Base-by-base conservation (phyloP, 2,329 filamentous ascomycete species). In the Arthrobotrys sphaeroides region DNA sequence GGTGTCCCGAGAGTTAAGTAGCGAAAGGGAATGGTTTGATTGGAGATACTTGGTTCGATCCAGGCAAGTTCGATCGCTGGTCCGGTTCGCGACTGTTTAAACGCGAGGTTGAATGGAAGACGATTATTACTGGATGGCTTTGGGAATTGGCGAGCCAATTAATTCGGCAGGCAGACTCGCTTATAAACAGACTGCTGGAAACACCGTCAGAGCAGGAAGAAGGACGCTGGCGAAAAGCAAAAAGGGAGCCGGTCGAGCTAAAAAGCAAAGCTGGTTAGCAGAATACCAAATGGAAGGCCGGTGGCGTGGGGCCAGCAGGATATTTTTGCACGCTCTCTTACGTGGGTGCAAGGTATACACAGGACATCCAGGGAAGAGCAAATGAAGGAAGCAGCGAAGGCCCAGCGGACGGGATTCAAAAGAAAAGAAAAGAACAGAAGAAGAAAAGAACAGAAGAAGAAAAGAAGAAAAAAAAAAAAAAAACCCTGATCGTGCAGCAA, bases 121-220 rank as follows among this genome's bases (percentile, higher is more conserved):
- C 61, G 61, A 74, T 74, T n/a, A n/a, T n/a, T 74, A 74, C 69
- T 74, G 69, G 69, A 67, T 62, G 61, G 61, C 62, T 61, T 38
- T 62, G 66, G 33, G 42, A 66, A 66, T 73, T 73, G 53, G 55
- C 69, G 69, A 74, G 53, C 69, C 69, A 74, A 74, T 74, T 67
- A 74, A 67, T 73, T 62, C 61, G 67, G 69, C 69, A 67, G 69
- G 28, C 61, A 53, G 55, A n/a, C 69, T 74, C 69, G 69, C 69
- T 74, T 74, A 74, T 74, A 74, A 74, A 67, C 61, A 60, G 53
- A n/a, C n/a, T n/a, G n/a, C 69, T 73, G 69, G 68, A 61, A 47
- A 66, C 61, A 60, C 28, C 28, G 18, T 28, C 45, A 49, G 43
- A 55, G 67, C 38, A 47, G 22, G 16, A 13, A n/a, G n/a, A n/a